Evolutionary conservation across 1,284 basidiomycete genomes (phyloP), one percentile per base, ranked within the genome.

Genomic region (Tylopilus sp.): DNA sequence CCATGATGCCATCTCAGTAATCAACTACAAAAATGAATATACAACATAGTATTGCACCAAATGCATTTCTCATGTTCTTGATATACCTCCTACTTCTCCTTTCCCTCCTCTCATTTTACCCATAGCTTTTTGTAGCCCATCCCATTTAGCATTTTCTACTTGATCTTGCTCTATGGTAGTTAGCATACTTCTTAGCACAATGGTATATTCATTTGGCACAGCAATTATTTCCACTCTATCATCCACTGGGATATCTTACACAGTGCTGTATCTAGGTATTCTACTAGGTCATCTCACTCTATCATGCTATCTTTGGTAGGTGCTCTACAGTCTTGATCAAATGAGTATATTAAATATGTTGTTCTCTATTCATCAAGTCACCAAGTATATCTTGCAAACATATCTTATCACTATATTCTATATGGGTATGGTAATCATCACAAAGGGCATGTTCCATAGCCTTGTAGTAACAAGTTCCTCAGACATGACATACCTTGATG

Each of bases 251-350:
- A 30, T 62, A 63, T 41, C 52, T 64, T 13, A n/a, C 52, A 0
- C 63, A 66, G 39, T 62, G 59, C 29, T 55, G 39, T 16, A 23
- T 61, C 19, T 62, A 63, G 60, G 61, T 58, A 12, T 51, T 61
- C 21, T 61, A 65, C 25, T 65, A 57, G 59, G 46, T 51, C 9
- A 30, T 59, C 39, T 49, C 53, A 0, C 21, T 59, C 0, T 65
- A 64, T 44, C 45, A 52, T 13, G 60, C 54, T 28, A 45, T 46
- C 38, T 66, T 64, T 23, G 52, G 61, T 54, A 19, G 4, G 63
- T 43, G 26, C 15, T 16, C 11, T 10, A 5, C n/a, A 0, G 0
- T 33, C 12, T 29, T 8, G 4, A 9, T 16, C 6, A 18, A 26
- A n/a, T 26, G 4, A 0, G 29, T n/a, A 6, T 11, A 12, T 19